These are phyloP conservation scores for Metarhizium brunneum DNA, from an alignment of 2,329 filamentous ascomycete species.

Conservation along the genomic window DNA sequence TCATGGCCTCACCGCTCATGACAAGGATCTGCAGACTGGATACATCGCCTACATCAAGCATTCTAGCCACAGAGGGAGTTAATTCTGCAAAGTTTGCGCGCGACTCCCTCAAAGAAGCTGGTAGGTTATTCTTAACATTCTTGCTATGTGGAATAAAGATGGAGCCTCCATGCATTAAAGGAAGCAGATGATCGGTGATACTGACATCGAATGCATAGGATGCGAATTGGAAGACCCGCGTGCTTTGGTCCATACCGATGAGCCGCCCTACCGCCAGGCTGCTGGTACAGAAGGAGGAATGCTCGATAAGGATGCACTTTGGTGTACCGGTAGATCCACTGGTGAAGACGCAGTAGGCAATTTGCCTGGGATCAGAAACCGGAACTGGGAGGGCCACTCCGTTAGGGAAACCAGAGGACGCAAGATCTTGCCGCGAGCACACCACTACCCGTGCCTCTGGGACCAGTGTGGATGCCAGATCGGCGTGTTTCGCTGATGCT, in stretches of 20 bases:
- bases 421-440: too few species aligned
- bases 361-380: neutral
- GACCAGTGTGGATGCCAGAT: too few species aligned
- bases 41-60: neutral
- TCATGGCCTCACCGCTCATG: neutral
- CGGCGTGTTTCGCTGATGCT: too few species aligned
- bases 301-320: neutral
- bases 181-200: neutral
- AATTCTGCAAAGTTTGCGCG: neutral
- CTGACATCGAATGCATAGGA: constrained; percentile 3
- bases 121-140: neutral
- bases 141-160: constrained; percentile 5
- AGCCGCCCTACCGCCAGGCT: neutral
- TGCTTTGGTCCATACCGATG: neutral
- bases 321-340: neutral
- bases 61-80: neutral
- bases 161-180: constrained; percentile 2
- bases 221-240: constrained; percentile 2
- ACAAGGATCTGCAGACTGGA: neutral
- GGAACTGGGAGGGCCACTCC: too few species aligned
- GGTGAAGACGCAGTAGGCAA: neutral
- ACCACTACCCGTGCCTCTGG: too few species aligned
- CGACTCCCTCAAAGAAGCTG: neutral
- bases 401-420: too few species aligned
- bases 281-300: neutral